Evolutionary conservation across 805 yeast genomes (phyloP), one percentile per base, ranked within the genome.

Genomic region (Candida taoyuanica): DNA sequence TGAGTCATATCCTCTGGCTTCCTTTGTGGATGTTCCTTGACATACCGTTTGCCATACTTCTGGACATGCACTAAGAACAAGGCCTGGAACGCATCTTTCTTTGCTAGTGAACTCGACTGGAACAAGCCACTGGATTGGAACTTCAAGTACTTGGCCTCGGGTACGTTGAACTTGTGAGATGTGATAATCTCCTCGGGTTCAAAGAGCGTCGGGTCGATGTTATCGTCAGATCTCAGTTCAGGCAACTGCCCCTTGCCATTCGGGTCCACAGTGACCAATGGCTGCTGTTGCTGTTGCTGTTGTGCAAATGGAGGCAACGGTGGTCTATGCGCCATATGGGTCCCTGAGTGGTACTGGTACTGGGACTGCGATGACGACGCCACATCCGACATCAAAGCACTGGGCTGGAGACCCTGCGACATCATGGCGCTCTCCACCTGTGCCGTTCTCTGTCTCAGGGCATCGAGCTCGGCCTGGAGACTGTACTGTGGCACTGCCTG

Each of bases 101-200:
- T 48, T 5, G 42, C 33, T 13, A 47, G 14, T 1, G 51, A 29
- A 4, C 37, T 39, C 5, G 34, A 25, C n/a, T 44, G 51, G 36
- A 53, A 54, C 20, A 55, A 18, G 2, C 60, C 58, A 16, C 39
- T 37, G 16, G 44, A 33, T 15, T 50, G 45, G 17, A 48, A 18
- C 9, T 36, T 32, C 24, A 50, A 29, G 19, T 32, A 33, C 19
- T 43, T 37, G 14, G 55, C 33, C 17, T 43, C 40, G 11, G 50
- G 44, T 7, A 46, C 21, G 15, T 36, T 41, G 16, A 36, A 33
- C 17, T 47, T 42, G 34, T 45, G 43, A 2, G 44, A 17, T 5
- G 29, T 33, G 15, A 55, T 33, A 9, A 50, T 17, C 32, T 46
- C 44, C 18, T 31, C 31, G 4, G 36, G 39, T 7, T 35, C 40